These are phyloP conservation scores for Cryptococcus hybrid DNA, from an alignment of 1,284 basidiomycete species.

Conservation along the genomic window DNA sequence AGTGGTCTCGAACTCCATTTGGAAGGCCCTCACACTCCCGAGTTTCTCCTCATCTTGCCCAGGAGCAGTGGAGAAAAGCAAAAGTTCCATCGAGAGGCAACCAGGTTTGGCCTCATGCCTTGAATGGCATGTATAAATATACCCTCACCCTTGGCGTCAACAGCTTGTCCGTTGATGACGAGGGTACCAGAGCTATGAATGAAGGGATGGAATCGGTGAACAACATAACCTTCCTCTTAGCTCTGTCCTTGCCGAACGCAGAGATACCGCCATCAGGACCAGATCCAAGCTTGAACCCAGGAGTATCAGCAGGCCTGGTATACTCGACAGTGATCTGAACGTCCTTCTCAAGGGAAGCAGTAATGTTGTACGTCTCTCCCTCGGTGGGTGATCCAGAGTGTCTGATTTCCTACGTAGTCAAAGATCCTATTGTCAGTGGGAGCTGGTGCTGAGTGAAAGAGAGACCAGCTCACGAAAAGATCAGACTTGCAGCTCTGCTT, in stretches of 20 bases:
- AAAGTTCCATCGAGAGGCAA: constrained; percentile 96
- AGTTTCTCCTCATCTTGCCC: constrained; percentile 58
- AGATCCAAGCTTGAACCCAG: constrained; percentile 89
- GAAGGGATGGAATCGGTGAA: constrained; percentile 90
- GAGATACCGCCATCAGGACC: constrained; percentile 86
- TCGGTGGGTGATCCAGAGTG: constrained; percentile 63
- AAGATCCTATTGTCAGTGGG: neutral
- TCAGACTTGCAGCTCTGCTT: constrained; percentile 88
- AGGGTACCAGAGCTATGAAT: constrained; percentile 67
- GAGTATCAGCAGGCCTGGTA: constrained; percentile 64
- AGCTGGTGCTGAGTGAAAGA: neutral
- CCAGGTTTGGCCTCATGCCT: constrained; percentile 92
- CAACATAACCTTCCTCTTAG: constrained; percentile 78
- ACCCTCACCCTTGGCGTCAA: constrained; percentile 70
- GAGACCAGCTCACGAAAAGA: constrained; percentile 62
- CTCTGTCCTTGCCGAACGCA: constrained; percentile 74
- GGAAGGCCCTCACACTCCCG: constrained; percentile 78
- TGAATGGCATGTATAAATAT: constrained; percentile 97
- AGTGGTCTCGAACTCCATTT: constrained; percentile 95
- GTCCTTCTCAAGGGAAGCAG: constrained; percentile 74
- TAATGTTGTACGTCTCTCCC: constrained; percentile 72
- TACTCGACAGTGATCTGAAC: constrained; percentile 78
- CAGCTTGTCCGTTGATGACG: constrained; percentile 67
- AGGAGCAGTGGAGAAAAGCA: constrained; percentile 67
- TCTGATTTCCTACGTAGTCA: constrained; percentile 56